Evolutionary conservation across 192 early-diverging fungal species (phyloP), one percentile per base, ranked within the genome.

Genomic region (Rhizoclosmatium globosum): DNA sequence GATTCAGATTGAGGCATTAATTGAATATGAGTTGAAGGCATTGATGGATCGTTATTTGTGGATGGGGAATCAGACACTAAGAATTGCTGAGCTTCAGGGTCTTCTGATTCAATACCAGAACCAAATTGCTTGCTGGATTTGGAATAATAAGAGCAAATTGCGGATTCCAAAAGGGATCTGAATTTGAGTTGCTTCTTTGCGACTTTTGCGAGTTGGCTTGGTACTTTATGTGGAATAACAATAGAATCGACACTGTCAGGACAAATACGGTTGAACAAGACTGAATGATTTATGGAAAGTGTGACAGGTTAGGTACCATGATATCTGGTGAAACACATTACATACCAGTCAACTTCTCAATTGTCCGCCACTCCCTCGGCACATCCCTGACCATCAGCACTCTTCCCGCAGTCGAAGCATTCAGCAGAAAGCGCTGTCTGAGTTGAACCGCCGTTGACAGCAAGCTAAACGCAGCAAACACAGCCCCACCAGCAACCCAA

Each of bases 361-460:
- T 77, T 39, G 64, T 67, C 73, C 87, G 61, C 44, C 93, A 79
- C n/a, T 87, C 81, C 3, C 81, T 50, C 4, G 96, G 94, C 23
- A 97, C 87, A n/a, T 90, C 87, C 0, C 89, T 83, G 13, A 94
- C 88, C 58, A 94, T 87, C 3, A 96, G 83, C 2, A 93, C 93
- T 44, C 89, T 87, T 31, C 31, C 31, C 0, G 31, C 31, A 31
- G 31, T 31, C 31, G 31, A 31, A 31, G 31, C 31, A 31, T 31
- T 31, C 31, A 31, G 31, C 60, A 62, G 7, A 77, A 87, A 94
- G 64, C 83, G 84, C 62, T 92, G 91, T 13, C 94, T 89, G 43
- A 95, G 82, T 6, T 74, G 73, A 15, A 91, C 86, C 60, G 92
- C 93, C 11, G 83, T 80, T 4, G 79, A 85, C 57, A 92, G 86